These are phyloP conservation scores for Diaporthe longicolla DNA, from an alignment of 2,329 filamentous ascomycete genomes.

Conservation along the genomic window DNA sequence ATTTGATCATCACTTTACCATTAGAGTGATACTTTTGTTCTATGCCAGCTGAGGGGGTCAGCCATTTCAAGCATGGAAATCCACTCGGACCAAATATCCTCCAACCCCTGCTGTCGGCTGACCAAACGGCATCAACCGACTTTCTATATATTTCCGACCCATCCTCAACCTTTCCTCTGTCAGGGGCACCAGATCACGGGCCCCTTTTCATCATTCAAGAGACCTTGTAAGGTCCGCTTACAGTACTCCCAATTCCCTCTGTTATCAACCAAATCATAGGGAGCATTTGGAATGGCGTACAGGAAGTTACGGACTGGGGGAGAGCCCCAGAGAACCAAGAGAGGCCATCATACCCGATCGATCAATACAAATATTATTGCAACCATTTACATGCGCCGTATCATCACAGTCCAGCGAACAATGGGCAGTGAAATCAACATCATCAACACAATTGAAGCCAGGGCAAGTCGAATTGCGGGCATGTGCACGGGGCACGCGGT, in stretches of 20 bases:
- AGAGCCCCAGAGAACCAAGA: slow-evolving; percentile 31
- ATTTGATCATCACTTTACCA: slow-evolving; percentile 42
- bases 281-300: slow-evolving; percentile 42
- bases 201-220: slow-evolving; percentile 24
- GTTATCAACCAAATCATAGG: slow-evolving; percentile 41
- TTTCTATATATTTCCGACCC: slow-evolving; percentile 18
- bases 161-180: slow-evolving; percentile 21
- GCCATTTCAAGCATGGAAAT: slow-evolving; percentile 22
- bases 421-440: background rate
- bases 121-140: slow-evolving; percentile 31
- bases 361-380: slow-evolving; percentile 41
- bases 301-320: slow-evolving; percentile 30
- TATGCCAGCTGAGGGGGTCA: slow-evolving; percentile 32
- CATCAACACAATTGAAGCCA: background rate
- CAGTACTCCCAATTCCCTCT: slow-evolving; percentile 35
- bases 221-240: slow-evolving; percentile 12
- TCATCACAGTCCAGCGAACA: background rate
- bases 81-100: slow-evolving; percentile 19
- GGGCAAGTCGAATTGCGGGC: background rate
- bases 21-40: slow-evolving; percentile 29
- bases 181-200: background rate
- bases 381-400: slow-evolving; percentile 1
- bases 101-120: slow-evolving; percentile 5
- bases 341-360: slow-evolving; percentile 33
- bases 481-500: background rate